Percentiles rank a stretch among this genome's conserved stretches.
Conservation (phyloP, 768 basidiomycete genomes). For the Termitomyces bulborhizus region DNA sequence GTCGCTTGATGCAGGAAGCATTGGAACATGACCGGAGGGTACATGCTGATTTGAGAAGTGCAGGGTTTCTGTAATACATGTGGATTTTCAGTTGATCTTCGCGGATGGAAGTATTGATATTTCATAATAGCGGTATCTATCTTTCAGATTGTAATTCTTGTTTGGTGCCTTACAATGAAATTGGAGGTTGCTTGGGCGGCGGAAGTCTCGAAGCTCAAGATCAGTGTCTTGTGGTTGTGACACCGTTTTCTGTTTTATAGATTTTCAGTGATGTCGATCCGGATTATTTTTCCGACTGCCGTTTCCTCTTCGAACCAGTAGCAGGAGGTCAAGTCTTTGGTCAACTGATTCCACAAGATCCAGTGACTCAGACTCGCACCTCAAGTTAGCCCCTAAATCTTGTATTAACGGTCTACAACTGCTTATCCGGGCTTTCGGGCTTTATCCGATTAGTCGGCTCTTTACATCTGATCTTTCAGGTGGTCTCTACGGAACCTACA, state of each 20-base stretch:
- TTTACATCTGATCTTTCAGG: not conserved
- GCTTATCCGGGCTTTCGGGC: not conserved
- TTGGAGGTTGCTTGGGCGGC: not conserved
- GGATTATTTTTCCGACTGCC: too few species aligned
- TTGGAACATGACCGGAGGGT: constrained; percentile 50
- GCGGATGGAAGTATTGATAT: not conserved
- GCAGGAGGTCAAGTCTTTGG: not conserved
- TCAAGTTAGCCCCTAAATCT: not conserved
- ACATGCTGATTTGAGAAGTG: constrained; percentile 53
- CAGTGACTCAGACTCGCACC: not conserved
- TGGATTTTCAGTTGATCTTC: not conserved
- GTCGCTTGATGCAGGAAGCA: constrained; percentile 36
- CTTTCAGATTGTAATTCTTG: not conserved
- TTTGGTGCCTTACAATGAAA: not conserved
- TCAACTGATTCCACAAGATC: not conserved
- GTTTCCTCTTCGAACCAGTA: not conserved
- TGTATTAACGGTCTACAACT: not conserved
- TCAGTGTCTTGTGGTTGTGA: too few species aligned
- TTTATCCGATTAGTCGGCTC: not conserved
- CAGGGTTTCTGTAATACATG: constrained; percentile 49
- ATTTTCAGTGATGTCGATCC: not conserved
- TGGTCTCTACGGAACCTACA: not conserved
- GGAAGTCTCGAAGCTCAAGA: too few species aligned
- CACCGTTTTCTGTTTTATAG: too few species aligned
- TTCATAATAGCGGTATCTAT: not conserved